phyloP scores from a whole-genome alignment of 2,329 filamentous ascomycete species.

The Davidsoniella virescens region DNA sequence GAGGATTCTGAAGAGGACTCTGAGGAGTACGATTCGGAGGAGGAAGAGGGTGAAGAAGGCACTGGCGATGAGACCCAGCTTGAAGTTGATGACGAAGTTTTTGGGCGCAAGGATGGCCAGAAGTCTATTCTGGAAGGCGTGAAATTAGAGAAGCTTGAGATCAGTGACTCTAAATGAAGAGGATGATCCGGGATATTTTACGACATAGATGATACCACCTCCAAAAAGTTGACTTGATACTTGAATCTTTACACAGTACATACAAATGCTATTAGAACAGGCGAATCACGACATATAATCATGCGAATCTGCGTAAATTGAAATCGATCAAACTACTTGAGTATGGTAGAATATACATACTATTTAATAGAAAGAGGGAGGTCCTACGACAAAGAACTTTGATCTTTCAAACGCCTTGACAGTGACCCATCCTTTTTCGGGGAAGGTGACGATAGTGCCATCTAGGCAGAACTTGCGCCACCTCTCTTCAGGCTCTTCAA shows the following conservation, averaged over 20 bases:
- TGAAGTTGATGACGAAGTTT: conserved; percentile 10
- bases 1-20: conserved; percentile 17
- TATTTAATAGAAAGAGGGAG: not conserved
- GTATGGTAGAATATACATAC: not conserved
- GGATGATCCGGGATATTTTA: conserved; percentile 1
- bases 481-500: conserved; percentile 48
- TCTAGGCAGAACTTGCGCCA: conserved; percentile 89
- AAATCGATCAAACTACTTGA: not conserved
- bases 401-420: conserved; percentile 34
- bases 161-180: conserved; percentile 12
- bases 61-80: conserved; percentile 14
- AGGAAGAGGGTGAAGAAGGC: conserved; percentile 17
- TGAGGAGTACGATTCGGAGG: conserved; percentile 19
- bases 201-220: conserved; percentile 16
- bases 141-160: conserved; percentile 16
- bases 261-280: no score
- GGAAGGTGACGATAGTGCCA: conserved; percentile 66
- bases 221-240: conserved; percentile 9
- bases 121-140: conserved; percentile 14
- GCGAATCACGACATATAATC: not conserved
- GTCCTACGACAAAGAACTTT: conserved; percentile 27
- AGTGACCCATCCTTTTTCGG: conserved; percentile 53
- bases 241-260: not conserved
- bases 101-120: conserved; percentile 2
- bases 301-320: no score